A percentile compares a stretch with the other conserved stretches of the same genome.
Evolutionary conservation across 352 stramenopile genomes (phyloP).

Genomic region (Phytophthora megakarya): DNA sequence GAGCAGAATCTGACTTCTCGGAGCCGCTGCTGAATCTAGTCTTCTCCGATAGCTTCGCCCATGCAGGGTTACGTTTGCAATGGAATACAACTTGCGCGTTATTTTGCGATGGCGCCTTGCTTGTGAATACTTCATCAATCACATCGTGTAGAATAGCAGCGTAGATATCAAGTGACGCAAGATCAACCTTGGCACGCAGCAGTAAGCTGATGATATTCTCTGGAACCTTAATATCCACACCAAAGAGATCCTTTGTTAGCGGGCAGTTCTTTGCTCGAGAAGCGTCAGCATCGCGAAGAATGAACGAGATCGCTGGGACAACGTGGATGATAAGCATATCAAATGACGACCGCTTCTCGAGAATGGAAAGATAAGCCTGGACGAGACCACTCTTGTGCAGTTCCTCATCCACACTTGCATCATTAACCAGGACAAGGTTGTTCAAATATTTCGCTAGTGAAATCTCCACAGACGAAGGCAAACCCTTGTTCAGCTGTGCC

Average conservation of each 20-base stretch:
- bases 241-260: slow-evolving; percentile 78
- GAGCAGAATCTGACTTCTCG: slow-evolving; percentile 37
- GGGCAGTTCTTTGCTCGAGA: slow-evolving; percentile 69
- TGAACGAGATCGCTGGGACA: slow-evolving; percentile 77
- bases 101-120: slow-evolving; percentile 63
- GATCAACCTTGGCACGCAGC: slow-evolving; percentile 63
- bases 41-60: slow-evolving; percentile 62
- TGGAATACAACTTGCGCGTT: slow-evolving; percentile 72
- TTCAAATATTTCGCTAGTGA: slow-evolving; percentile 83
- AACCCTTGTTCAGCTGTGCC: slow-evolving; percentile 59
- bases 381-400: slow-evolving; percentile 68
- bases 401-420: slow-evolving; percentile 61
- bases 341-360: slow-evolving; percentile 71
- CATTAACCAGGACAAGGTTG: slow-evolving; percentile 74
- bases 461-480: slow-evolving; percentile 81
- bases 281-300: slow-evolving; percentile 74
- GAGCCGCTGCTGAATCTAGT: slow-evolving; percentile 44
- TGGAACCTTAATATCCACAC: slow-evolving; percentile 44
- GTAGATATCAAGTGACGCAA: slow-evolving; percentile 74
- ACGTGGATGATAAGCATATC: slow-evolving; percentile 90
- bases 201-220: slow-evolving; percentile 67
- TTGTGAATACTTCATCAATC: slow-evolving; percentile 74
- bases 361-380: slow-evolving; percentile 65
- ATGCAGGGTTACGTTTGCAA: slow-evolving; percentile 69
- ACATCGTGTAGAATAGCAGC: slow-evolving; percentile 78